These are phyloP conservation scores for Picea glauca DNA, from an alignment of 75 land plant genomes.

Conservation along the genomic window DNA sequence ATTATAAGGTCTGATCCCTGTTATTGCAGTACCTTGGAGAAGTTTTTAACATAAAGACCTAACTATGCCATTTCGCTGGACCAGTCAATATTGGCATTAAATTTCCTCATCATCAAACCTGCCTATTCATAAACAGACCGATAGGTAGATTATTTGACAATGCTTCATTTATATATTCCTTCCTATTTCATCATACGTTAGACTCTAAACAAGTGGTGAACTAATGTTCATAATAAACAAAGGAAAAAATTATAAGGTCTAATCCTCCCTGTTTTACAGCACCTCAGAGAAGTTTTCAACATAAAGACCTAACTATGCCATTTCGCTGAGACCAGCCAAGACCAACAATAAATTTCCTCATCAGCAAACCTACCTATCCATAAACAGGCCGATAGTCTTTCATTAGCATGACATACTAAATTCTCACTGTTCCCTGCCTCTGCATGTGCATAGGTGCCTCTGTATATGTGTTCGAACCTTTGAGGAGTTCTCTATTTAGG, in stretches of 20 bases:
- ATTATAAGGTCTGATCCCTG: background rate
- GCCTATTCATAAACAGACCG: background rate
- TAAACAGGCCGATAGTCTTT: background rate
- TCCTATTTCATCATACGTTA: too few relatives aligned
- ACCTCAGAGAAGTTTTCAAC: background rate
- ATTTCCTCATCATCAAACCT: background rate
- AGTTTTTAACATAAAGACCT: background rate
- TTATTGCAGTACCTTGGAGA: background rate
- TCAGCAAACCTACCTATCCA: background rate
- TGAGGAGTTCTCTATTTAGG: background rate
- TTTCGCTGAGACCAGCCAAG: background rate
- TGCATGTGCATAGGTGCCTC: background rate
- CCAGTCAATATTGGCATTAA: background rate
- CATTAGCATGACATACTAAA: background rate
- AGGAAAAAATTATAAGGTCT: background rate
- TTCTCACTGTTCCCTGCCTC: background rate
- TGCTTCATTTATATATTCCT: too few relatives aligned
- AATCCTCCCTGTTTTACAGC: background rate
- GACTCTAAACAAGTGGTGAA: too few relatives aligned
- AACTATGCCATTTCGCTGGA: background rate
- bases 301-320: background rate
- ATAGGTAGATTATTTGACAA: background rate
- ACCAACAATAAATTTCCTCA: background rate
- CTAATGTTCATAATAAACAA: too few relatives aligned
- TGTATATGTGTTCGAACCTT: background rate